These are phyloP conservation scores for Colletotrichum spaethianum DNA, from an alignment of 2,329 filamentous ascomycete species.

Conservation along the genomic window DNA sequence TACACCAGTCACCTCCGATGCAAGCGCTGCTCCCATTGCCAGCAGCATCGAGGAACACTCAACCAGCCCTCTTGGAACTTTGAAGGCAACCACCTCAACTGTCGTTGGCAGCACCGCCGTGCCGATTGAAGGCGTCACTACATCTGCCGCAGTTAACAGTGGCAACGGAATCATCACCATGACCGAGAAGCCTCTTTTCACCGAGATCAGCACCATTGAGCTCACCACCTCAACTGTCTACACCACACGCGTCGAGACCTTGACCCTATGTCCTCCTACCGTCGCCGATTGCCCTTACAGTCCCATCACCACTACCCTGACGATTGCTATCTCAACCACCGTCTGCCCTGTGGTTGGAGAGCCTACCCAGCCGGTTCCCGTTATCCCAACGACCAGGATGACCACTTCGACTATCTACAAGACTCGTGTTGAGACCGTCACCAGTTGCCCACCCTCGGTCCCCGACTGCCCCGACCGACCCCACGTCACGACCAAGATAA, in stretches of 20 bases:
- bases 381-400: conserved; percentile 27
- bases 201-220: neutral
- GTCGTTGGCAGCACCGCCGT: conserved; percentile 10
- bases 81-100: neutral
- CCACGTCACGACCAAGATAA: conserved; percentile 56
- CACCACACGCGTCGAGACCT: conserved; percentile 62
- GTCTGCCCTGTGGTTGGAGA: conserved; percentile 56
- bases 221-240: conserved; percentile 55
- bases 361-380: conserved; percentile 29
- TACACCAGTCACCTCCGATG: neutral
- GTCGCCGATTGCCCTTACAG: conserved; percentile 54
- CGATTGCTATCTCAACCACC: conserved; percentile 54
- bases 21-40: neutral
- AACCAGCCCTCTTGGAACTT: neutral
- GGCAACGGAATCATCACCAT: conserved; percentile 7
- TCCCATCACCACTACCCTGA: conserved; percentile 53
- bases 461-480: conserved; percentile 42
- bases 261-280: conserved; percentile 67
- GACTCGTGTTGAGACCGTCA: conserved; percentile 40
- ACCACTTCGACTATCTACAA: conserved; percentile 43
- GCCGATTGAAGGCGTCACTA: conserved; percentile 7
- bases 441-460: conserved; percentile 34
- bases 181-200: conserved; percentile 16
- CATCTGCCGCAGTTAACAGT: conserved; percentile 1
- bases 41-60: conserved; percentile 16